Evolutionary conservation across 371 early-diverging fungal genomes (phyloP).

Genomic region (Mortierella sp.): DNA sequence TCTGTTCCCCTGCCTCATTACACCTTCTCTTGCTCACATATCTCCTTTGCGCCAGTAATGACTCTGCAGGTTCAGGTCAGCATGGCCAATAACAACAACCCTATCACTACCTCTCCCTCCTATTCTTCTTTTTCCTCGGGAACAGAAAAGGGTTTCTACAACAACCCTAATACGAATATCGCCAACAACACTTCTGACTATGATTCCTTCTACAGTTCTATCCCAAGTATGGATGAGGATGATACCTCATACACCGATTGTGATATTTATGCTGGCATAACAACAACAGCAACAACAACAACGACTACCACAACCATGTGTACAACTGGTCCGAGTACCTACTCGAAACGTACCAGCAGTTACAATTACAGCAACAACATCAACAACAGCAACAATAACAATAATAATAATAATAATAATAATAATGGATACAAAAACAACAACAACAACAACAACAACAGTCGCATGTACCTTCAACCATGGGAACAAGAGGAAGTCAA

Average conservation of each 20-base stretch:
- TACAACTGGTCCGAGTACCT: not conserved
- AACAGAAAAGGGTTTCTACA: not conserved
- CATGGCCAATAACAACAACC: not conserved
- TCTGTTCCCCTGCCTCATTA: not conserved
- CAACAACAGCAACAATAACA: not conserved
- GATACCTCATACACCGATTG: not conserved
- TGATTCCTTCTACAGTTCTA: not conserved
- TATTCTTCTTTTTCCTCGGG: not conserved
- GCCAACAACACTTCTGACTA: not conserved
- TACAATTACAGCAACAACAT: not conserved
- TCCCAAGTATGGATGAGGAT: not conserved
- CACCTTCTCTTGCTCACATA: not conserved
- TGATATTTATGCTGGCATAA: not conserved
- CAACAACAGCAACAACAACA: not conserved
- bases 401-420: not conserved
- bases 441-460: not conserved
- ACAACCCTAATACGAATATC: no score
- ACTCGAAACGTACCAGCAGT: not conserved
- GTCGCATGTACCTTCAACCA: not conserved
- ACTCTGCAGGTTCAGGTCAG: slow-evolving; percentile 2
- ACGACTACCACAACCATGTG: no score
- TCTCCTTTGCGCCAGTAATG: not conserved
- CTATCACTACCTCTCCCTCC: not conserved
- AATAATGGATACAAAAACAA: not conserved
- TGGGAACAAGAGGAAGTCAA: not conserved